A percentile compares a stretch with the other conserved stretches of the same genome.
Evolutionary conservation across 1,139 yeast species (phyloP).

Genomic region (Keqinozyma sinolaborantium): DNA sequence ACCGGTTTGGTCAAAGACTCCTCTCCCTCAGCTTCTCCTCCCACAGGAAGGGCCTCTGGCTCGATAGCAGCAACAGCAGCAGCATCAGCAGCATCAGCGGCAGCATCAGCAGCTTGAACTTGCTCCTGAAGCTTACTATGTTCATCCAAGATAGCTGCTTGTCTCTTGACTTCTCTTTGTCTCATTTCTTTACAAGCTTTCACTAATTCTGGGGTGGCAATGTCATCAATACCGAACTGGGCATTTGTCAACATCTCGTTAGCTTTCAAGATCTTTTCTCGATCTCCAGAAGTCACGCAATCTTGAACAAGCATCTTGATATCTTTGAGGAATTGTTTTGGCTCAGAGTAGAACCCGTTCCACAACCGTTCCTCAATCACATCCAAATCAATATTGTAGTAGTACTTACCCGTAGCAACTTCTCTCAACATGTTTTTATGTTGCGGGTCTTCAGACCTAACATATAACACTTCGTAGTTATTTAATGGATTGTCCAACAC

Average conservation of each 20-base stretch:
- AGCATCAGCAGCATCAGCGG: constrained; percentile 4
- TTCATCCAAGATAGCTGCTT: constrained; percentile 42
- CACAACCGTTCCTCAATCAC: constrained; percentile 91
- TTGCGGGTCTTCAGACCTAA: constrained; percentile 48
- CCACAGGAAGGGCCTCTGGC: constrained; percentile 1
- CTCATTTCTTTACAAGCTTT: constrained; percentile 75
- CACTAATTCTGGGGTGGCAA: constrained; percentile 67
- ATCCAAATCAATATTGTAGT: constrained; percentile 87
- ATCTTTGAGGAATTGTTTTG: constrained; percentile 83
- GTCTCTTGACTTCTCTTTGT: constrained; percentile 61
- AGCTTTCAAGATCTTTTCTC: constrained; percentile 84
- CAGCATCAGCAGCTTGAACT: constrained; percentile 4
- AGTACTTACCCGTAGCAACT: constrained; percentile 66
- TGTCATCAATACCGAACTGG: constrained; percentile 91
- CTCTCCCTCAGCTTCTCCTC: constrained; percentile 1
- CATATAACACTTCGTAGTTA: constrained; percentile 48
- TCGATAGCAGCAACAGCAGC: constrained; percentile 2
- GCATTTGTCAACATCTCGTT: constrained; percentile 97
- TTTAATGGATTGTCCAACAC: constrained; percentile 33
- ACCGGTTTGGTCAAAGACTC: neutral
- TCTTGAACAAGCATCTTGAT: constrained; percentile 82
- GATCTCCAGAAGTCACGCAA: constrained; percentile 68
- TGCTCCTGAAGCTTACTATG: constrained; percentile 24
- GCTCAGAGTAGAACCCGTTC: constrained; percentile 95
- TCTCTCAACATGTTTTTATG: constrained; percentile 73